Conservation (phyloP, 2,329 filamentous ascomycete genomes). For the Aureobasidium melanogenum region DNA sequence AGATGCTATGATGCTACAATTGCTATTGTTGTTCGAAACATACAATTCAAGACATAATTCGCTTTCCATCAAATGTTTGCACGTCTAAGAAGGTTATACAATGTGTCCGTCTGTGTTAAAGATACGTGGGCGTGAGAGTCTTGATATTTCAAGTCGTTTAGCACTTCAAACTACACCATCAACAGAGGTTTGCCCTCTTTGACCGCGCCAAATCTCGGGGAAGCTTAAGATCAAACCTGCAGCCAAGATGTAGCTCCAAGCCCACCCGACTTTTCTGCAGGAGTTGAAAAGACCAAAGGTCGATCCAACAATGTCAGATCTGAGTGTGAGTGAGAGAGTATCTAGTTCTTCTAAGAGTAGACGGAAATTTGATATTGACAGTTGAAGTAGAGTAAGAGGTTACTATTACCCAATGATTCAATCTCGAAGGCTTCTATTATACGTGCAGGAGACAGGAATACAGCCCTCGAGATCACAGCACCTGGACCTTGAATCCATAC, state of each 20-base stretch:
- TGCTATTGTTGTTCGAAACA: background rate
- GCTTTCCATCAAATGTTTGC: background rate
- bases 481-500: conserved; percentile 32
- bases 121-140: too few relatives aligned
- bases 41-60: background rate
- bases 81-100: background rate
- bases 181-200: background rate
- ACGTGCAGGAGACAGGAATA: too few relatives aligned
- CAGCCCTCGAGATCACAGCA: conserved; percentile 13
- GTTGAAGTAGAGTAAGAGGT: too few relatives aligned
- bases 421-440: too few relatives aligned
- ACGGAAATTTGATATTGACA: too few relatives aligned
- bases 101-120: background rate
- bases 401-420: too few relatives aligned
- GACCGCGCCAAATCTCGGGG: background rate
- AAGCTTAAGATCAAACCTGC: background rate
- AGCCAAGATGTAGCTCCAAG: background rate
- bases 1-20: background rate
- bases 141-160: too few relatives aligned
- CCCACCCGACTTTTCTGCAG: too few relatives aligned
- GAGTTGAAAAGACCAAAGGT: too few relatives aligned
- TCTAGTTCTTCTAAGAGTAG: too few relatives aligned
- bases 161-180: background rate
- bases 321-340: too few relatives aligned
- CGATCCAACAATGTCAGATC: too few relatives aligned